phyloP scores from a whole-genome alignment of 1,284 basidiomycete genomes.

The Macrocystidia cucumis region DNA sequence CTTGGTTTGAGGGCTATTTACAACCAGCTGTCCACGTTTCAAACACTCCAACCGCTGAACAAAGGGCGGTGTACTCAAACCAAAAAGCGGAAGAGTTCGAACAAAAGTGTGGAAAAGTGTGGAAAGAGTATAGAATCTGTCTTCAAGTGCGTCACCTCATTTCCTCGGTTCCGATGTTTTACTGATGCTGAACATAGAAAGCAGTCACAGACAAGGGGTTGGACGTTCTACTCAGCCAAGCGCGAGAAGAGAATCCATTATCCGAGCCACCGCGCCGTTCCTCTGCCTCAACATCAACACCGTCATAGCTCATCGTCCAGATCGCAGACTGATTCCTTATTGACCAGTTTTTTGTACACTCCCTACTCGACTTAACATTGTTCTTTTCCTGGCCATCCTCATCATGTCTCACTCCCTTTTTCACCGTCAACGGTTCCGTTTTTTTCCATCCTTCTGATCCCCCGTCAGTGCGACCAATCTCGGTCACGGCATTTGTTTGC shows the following conservation, averaged over 20 bases:
- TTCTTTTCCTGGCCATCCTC: conserved; percentile 1
- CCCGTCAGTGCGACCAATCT: too few species aligned
- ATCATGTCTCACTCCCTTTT: conserved; percentile 3
- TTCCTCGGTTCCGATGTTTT: background rate
- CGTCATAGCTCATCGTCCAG: conserved; percentile 3
- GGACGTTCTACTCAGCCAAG: conserved; percentile 69
- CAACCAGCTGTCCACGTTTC: conserved; percentile 56
- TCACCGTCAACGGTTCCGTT: background rate
- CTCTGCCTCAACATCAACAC: conserved; percentile 17
- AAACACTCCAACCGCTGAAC: conserved; percentile 27
- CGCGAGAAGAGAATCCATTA: conserved; percentile 76
- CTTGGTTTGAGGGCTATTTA: conserved; percentile 94
- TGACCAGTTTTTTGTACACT: too few species aligned
- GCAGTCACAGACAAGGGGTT: conserved; percentile 79
- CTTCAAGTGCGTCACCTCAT: conserved; percentile 40
- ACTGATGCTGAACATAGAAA: conserved; percentile 38
- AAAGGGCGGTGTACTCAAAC: conserved; percentile 38
- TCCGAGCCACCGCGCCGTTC: conserved; percentile 42
- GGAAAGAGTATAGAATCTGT: conserved; percentile 74
- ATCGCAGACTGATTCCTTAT: too few species aligned
- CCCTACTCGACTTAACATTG: too few species aligned
- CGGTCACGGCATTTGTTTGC: too few species aligned
- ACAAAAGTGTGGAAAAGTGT: conserved; percentile 72
- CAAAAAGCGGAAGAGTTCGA: conserved; percentile 78
- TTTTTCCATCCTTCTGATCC: too few species aligned